Base-by-base conservation (phyloP, 2,329 filamentous ascomycete genomes). In the Camillea tinctor region DNA sequence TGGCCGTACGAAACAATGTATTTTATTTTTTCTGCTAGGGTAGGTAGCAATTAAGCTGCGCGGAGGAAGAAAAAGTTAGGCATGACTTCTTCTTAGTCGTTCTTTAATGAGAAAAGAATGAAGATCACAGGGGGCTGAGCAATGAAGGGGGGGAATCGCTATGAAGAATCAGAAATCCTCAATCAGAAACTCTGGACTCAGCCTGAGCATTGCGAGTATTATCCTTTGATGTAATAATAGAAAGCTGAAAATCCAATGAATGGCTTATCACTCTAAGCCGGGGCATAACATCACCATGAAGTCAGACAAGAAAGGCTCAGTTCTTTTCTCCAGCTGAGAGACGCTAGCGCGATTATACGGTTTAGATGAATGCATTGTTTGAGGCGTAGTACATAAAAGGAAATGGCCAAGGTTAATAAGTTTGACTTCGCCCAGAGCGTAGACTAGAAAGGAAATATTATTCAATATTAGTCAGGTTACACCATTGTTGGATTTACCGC, bases 381-480 rank as follows among this genome's bases (percentile, higher is more conserved):
- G 36, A n/a, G 36, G 36, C 36, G 36, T 44, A 11, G 36, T 15
- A 17, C 36, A 44, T 15, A 44, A 44, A 11, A 15, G 6, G 3
- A 44, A 15, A 17, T 2, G 36, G 13, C 17, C 26, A 6, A 30
- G 26, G 26, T 30, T 6, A 6, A 6, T 6, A n/a, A 44, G 36
- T 11, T 44, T 4, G 36, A 44, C 36, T 44, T 17, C 36, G 26
- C 26, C 26, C 7, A 30, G 6, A 30, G 6, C 7, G 26, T 11
- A 11, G 36, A 44, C 36, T 17, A 44, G 36, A 44, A 44, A n/a
- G 11, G 36, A 17, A 44, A 44, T 44, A 44, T 62, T 59, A 53
- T 59, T 30, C 59, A 56, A 56, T 50, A 51, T 61, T 62, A 64
- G 59, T 60, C 57, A 57, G 44, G 61, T 64, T 66, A 64, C 61